phyloP scores from a whole-genome alignment of 331 rosid species.

The Quercus phellos region DNA sequence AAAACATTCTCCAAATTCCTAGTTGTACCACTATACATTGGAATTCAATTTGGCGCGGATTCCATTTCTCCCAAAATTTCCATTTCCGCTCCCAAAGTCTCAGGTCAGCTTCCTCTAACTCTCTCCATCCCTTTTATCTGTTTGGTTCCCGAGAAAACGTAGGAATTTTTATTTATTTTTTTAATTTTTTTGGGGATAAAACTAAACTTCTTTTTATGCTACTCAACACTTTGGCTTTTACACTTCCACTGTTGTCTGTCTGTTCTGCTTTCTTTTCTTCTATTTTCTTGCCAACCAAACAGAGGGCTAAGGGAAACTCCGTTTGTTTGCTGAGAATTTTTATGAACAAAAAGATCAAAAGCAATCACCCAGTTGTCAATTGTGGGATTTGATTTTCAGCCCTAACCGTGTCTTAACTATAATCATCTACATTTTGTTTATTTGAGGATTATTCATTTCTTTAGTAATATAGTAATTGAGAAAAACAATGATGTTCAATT shows the following conservation, averaged over 20 bases:
- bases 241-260: neutral
- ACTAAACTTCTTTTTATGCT: neutral
- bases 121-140: neutral
- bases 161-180: neutral
- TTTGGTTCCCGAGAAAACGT: neutral
- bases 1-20: neutral
- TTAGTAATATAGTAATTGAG: neutral
- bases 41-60: neutral
- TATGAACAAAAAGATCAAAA: neutral
- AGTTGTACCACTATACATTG: neutral
- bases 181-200: neutral
- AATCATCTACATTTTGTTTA: neutral
- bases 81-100: neutral
- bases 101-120: conserved; percentile 1
- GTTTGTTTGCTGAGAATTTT: neutral
- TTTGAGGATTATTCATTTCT: neutral
- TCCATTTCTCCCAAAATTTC: neutral
- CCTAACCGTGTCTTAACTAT: neutral
- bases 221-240: neutral
- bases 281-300: neutral
- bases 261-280: neutral
- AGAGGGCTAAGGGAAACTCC: neutral
- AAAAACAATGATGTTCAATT: neutral
- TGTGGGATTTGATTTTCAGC: neutral
- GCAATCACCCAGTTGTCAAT: neutral